Base-by-base conservation (phyloP, 768 basidiomycete species). In the Sarcodon aspratus region DNA sequence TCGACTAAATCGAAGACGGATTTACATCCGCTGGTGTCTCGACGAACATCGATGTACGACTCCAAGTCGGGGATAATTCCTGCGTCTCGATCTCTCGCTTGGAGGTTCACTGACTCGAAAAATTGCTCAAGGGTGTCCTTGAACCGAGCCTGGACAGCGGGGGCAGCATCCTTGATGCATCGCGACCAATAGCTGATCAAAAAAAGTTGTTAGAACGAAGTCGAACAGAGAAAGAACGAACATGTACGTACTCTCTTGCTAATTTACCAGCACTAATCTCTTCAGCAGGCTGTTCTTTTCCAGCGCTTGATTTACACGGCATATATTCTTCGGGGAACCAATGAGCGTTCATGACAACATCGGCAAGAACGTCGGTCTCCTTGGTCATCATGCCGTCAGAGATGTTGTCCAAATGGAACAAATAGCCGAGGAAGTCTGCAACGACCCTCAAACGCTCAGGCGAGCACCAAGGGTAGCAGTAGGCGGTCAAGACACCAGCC, bases 11-110 rank as follows among this genome's bases (percentile, higher is more conserved):
- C 85, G 73, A 82, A 88, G 59, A 76, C 79, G 7, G 83, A 75
- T 64, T 84, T 85, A 64, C 84, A 86, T 9, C 81, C 87, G 46
- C 82, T 83, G 5, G 85, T 87, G 55, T 88, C 83, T 42, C 86
- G 76, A 40, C 86, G 78, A 11, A 82, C 73, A 40, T 75, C 68
- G 55, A 89, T 82, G 61, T 86, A 89, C 5, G 82, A 80, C 52
- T 87, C 82, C 34, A 89, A 73, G 65, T 84, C 82, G 46, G 84
- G 85, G 53, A 86, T 74, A 40, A 70, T 60, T 33, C 71, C 75
- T 32, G 65, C 64, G 33, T 68, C 66, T 48, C 84, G 82, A 64
- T 83, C 81, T 51, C 63, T 58, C 45, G 85, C 82, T 62, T 89
- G 83, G 60, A 81, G 73, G 21, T 76, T 73, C 47, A 87, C 75